Evolutionary conservation across 1,284 basidiomycete species (phyloP), one percentile per base, ranked within the genome.

Genomic region (Agaricales sp.): DNA sequence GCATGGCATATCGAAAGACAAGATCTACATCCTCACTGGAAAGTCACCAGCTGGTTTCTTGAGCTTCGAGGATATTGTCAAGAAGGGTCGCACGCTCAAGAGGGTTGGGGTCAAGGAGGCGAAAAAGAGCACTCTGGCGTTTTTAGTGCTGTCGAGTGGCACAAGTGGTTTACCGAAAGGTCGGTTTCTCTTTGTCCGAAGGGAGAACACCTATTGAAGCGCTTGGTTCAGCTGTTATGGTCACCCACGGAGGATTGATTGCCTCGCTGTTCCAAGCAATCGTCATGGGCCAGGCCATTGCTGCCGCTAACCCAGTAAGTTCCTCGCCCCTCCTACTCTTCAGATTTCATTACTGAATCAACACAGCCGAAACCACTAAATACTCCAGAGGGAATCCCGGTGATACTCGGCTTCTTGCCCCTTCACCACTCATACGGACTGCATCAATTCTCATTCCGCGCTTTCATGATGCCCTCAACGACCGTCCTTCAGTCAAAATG

Each of bases 341-440:
- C 26, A 6, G n/a, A n/a, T n/a, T n/a, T 6, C 26, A 30, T 30
- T 30, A 30, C 26, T 30, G 6, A 14, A 43, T 22, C 6, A 43
- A 4, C n/a, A 21, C 50, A 80, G 75, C 68, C 68, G 12, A 63
- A 65, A 30, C 60, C 59, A 3, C 65, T 64, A 14, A 56, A 62
- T 2, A 69, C 67, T 2, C 68, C 71, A 1, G 67, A 65, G 48
- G 67, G 69, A 14, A 62, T 72, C 2, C 73, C 74, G 1, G 61
- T 80, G 2, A 52, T 54, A 2, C 68, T 88, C 23, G 77, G 68
- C 0, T 78, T 80, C 55, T 62, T 88, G 1, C 86, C 87, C 0
- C 68, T 87, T 45, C 78, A 87, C 56, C 86, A 88, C 55, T 67
- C 74, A 1, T 85, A 75, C 56, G 86, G 82, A 2, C 65, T 86